These are phyloP conservation scores for Termitomyces bulborhizus DNA, from an alignment of 768 basidiomycete species.

Conservation along the genomic window DNA sequence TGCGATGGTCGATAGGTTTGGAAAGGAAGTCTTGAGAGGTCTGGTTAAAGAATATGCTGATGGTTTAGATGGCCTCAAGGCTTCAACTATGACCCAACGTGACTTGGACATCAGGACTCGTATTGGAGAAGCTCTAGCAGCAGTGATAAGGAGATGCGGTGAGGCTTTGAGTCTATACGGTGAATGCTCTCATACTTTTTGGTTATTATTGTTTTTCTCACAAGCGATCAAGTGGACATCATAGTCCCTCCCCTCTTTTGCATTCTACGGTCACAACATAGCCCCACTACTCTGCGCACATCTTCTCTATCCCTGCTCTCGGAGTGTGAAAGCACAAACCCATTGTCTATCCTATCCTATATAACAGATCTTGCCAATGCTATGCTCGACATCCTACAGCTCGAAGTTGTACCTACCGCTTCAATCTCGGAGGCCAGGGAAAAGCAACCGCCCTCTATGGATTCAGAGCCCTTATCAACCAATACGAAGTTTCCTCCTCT, in stretches of 20 bases:
- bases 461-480: conserved; percentile 50
- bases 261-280: conserved; percentile 48
- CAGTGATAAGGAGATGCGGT: conserved; percentile 70
- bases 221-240: conserved; percentile 44
- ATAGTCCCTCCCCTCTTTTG: conserved; percentile 69
- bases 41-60: conserved; percentile 64
- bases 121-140: conserved; percentile 80
- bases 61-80: conserved; percentile 44
- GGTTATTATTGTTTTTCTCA: neutral
- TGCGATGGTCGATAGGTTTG: conserved; percentile 76
- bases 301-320: conserved; percentile 61
- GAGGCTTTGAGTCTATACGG: conserved; percentile 64
- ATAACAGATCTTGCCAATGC: conserved; percentile 52
- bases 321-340: conserved; percentile 60
- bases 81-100: conserved; percentile 38
- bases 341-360: conserved; percentile 60
- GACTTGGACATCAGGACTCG: conserved; percentile 73
- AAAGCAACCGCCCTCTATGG: conserved; percentile 30
- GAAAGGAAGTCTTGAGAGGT: conserved; percentile 61
- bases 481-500: conserved; percentile 71
- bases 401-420: conserved; percentile 40
- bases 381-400: conserved; percentile 73
- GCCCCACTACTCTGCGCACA: conserved; percentile 70
- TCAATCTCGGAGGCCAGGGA: conserved; percentile 16
- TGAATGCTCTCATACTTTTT: conserved; percentile 27